Evolutionary conservation across 805 yeast species (phyloP).

Genomic region (Pichia paraexigua): DNA sequence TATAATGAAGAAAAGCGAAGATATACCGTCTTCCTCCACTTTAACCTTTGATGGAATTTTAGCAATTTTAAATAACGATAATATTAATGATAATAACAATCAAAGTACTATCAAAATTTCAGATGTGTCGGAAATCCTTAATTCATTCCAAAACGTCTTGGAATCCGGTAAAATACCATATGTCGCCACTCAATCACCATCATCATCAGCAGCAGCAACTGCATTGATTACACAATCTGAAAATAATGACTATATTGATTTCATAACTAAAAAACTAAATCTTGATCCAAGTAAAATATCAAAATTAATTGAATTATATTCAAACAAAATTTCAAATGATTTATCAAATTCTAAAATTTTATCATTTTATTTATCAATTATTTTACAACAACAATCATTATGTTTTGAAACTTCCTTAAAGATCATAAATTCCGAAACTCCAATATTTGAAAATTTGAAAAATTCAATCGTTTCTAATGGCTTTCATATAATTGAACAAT

Average conservation of each 20-base stretch:
- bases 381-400: slow-evolving; percentile 1
- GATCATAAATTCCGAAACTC: background rate
- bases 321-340: background rate
- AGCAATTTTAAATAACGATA: background rate
- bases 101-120: background rate
- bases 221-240: background rate
- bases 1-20: background rate
- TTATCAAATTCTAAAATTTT: background rate
- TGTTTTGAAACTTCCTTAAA: background rate
- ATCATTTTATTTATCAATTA: background rate
- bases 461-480: slow-evolving; percentile 1
- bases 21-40: background rate
- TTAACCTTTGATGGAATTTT: background rate
- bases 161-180: background rate
- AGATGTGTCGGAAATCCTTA: background rate
- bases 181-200: too few species aligned
- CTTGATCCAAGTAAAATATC: background rate
- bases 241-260: background rate
- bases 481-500: slow-evolving; percentile 25
- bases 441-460: background rate
- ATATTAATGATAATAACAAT: too few species aligned
- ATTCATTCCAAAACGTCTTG: background rate
- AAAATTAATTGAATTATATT: background rate
- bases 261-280: background rate
- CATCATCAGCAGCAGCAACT: background rate